Evolutionary conservation across 176 grass and related monocot species (phyloP).

Genomic region (Zea mays): DNA sequence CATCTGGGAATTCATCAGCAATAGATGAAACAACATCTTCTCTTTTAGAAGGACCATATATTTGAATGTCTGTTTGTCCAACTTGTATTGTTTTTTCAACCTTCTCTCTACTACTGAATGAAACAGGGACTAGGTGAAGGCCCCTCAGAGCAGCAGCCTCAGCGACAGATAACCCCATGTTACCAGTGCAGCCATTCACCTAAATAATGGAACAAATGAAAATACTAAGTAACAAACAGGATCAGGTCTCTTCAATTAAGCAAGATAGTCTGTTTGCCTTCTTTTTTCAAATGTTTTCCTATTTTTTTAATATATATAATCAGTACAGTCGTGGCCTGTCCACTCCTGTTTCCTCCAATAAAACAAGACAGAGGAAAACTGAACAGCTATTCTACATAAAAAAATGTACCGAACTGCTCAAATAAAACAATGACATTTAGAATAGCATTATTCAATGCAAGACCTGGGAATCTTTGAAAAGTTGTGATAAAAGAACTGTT

Average conservation of each 20-base stretch:
- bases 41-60: constrained; percentile 70
- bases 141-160: constrained; percentile 64
- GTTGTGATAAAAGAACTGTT: neutral
- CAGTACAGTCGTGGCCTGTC: neutral
- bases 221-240: constrained; percentile 12
- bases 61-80: constrained; percentile 49
- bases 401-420: constrained; percentile 4
- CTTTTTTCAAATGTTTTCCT: neutral
- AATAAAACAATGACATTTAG: constrained; percentile 3
- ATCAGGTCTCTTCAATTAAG: neutral
- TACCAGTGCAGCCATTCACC: constrained; percentile 93
- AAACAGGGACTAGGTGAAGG: constrained; percentile 72
- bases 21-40: constrained; percentile 77
- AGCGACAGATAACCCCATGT: constrained; percentile 74
- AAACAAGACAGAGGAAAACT: neutral
- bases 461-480: neutral
- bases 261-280: neutral
- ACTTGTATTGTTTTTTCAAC: constrained; percentile 58
- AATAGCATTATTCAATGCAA: neutral
- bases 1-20: constrained; percentile 62
- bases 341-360: neutral
- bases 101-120: constrained; percentile 75
- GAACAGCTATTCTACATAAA: constrained; percentile 19
- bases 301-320: neutral
- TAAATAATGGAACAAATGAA: constrained; percentile 40